Conservation (phyloP, 139 green algal genomes). For the Astrephomene gubernaculifera region DNA sequence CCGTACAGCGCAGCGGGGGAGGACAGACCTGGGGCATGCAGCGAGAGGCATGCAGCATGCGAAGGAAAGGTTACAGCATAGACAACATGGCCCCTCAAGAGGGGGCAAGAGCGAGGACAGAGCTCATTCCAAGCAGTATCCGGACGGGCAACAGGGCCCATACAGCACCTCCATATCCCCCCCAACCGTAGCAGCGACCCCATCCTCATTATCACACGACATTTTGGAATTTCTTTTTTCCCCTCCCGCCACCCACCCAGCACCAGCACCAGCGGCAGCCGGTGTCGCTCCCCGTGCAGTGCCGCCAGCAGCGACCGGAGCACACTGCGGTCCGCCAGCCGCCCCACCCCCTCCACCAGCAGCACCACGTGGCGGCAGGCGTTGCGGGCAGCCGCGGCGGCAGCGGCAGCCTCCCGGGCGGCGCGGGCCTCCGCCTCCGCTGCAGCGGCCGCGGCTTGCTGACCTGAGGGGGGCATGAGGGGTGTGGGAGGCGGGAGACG, state of each 20-base stretch:
- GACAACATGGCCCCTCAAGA: too few relatives aligned
- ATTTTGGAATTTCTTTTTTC: too few relatives aligned
- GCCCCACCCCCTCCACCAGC: conserved; percentile 29
- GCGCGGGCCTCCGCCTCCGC: conserved; percentile 7
- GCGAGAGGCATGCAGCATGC: too few relatives aligned
- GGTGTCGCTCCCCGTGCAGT: conserved; percentile 36
- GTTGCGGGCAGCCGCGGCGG: conserved; percentile 9
- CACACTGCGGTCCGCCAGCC: conserved; percentile 4
- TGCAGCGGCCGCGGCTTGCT: not conserved
- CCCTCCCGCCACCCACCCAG: conserved; percentile 28
- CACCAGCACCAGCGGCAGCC: conserved; percentile 38
- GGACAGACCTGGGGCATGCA: conserved; percentile 28
- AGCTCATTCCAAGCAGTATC: too few relatives aligned
- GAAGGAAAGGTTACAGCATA: too few relatives aligned
- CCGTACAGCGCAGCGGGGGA: conserved; percentile 8
- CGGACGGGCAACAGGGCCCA: too few relatives aligned
- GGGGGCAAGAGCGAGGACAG: too few relatives aligned
- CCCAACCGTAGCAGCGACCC: too few relatives aligned
- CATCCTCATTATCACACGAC: too few relatives aligned
- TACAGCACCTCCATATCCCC: too few relatives aligned
- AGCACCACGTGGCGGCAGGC: conserved; percentile 23
- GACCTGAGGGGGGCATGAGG: not conserved
- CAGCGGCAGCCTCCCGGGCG: not conserved
- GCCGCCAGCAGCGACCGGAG: conserved; percentile 33
- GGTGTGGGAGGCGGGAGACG: too few relatives aligned